Evolutionary conservation across 148 eudicot species (phyloP), one percentile per base, ranked within the genome.

Genomic region (Vaccinium darrowii): DNA sequence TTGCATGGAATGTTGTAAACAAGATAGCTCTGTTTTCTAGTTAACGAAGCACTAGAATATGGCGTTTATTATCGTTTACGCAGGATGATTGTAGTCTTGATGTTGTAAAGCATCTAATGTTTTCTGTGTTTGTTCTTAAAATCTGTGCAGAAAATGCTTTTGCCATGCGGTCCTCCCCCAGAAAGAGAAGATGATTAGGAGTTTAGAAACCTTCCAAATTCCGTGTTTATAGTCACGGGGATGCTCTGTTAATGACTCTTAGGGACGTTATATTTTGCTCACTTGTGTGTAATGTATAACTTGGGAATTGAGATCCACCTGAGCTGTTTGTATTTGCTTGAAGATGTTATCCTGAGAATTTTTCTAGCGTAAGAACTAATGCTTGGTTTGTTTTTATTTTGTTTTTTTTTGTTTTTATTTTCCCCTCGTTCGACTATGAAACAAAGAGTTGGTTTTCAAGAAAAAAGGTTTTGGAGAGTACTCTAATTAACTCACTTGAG

Each of bases 91-190:
- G 23, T 75, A 16, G 21, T 75, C 78, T 4, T 19, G 51, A 30
- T 75, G 11, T 79, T 54, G 65, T 80, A 50, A 83, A 39, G 14
- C 39, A 15, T 65, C 8, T 47, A 49, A 50, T 76, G 14, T 13
- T 85, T 53, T 50, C 19, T 65, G 30, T 3, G 72, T 33, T 71
- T 33, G 9, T 71, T 71, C 72, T n/a, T 56, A 8, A 58, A 33
- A 82, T 86, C 47, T 8, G 79, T 90, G 86, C 95, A 94, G 98
- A 94, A 94, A 93, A 94, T 94, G 95, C 88, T 94, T 82, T 88
- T 90, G 87, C 97, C 97, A 9, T 94, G 97, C 76, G 97, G 97
- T 25, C 93, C 90, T 85, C 94, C 97, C 43, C 94, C 97, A 18
- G 94, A 92, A 88, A 92, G 94, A 89, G 92, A 90, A 74, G 93